Base-by-base conservation (phyloP, 1,284 basidiomycete species). In the Cerrena zonata region DNA sequence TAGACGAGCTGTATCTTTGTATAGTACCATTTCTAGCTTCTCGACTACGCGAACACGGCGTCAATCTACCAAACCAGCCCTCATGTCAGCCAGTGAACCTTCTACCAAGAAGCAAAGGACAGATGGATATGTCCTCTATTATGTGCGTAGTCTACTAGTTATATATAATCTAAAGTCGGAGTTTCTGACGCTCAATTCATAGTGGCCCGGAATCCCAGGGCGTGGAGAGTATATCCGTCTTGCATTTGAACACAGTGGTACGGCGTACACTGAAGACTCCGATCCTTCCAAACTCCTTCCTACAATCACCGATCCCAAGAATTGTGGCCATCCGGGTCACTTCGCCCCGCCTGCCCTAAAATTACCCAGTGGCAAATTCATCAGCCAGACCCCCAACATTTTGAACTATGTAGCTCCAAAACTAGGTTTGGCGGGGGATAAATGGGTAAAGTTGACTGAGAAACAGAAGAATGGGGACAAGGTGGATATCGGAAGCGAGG, bases 141-240 rank as follows among this genome's bases (percentile, higher is more conserved):
- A 67, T 49, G 65, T 67, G 49, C 49, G 65, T 62, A n/a, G 24
- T 21, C 18, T 41, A 22, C 43, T 7, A 36, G 7, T 42, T 19
- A 22, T 27, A 27, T 26, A 40, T 49, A 23, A 40, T 25, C 45
- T n/a, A n/a, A n/a, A n/a, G 34, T 43, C 37, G 12, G 22, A 10
- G 30, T 27, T 49, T n/a, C 26, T 26, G 34, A 37, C 39, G 21
- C 2, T 30, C 19, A 2, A 19, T 4, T 1, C 18, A 21, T 45
- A 67, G 65, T 70, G 67, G 67, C 61, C 61, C 13, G 65, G 61
- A 11, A 66, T 76, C 48, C 75, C 74, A 1, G 75, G 75, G 0
- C 68, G 76, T 34, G 76, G 71, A 39, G 76, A 78, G 52, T 72
- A 68, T 55, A 62, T 76, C 44, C 72, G 75, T 3, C 70, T 78